Conservation (phyloP, 1,284 basidiomycete species). For the Fomitopsis pinicola region DNA sequence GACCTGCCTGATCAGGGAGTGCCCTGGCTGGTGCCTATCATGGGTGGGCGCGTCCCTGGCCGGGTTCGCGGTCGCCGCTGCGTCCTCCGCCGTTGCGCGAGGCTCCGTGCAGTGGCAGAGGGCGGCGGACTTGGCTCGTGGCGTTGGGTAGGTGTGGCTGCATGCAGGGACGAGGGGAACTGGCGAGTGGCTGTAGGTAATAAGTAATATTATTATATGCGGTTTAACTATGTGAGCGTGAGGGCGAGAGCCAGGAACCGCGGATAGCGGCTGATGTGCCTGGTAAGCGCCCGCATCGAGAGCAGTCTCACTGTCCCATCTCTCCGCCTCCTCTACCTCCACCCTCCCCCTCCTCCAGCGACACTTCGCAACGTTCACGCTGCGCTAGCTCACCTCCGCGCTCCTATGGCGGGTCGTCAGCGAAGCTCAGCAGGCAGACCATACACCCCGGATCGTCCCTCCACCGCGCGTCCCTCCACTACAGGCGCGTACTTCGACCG, state of each 20-base stretch:
- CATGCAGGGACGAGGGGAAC: background rate
- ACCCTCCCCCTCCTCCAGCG: conserved; percentile 8
- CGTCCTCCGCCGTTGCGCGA: background rate
- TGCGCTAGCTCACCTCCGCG: conserved; percentile 1
- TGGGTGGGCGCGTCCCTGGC: background rate
- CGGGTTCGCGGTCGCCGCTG: background rate
- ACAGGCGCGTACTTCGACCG: conserved; percentile 27
- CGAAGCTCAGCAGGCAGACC: conserved; percentile 16
- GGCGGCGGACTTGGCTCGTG: too few species aligned
- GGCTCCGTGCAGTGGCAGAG: too few species aligned
- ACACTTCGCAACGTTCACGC: conserved; percentile 11
- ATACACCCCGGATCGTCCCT: conserved; percentile 22
- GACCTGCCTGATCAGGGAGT: background rate
- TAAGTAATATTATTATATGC: background rate
- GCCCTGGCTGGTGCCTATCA: background rate
- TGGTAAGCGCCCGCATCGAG: conserved; percentile 10
- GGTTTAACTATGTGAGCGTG: background rate
- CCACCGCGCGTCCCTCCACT: conserved; percentile 17
- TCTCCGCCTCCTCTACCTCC: conserved; percentile 9
- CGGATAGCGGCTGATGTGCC: conserved; percentile 20
- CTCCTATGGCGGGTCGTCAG: conserved; percentile 23
- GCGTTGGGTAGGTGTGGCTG: background rate
- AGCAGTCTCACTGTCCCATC: conserved; percentile 12
- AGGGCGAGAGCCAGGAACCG: conserved; percentile 7
- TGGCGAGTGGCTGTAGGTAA: background rate